Conservation (phyloP, 2,329 filamentous ascomycete species). For the Penicillium sp. region DNA sequence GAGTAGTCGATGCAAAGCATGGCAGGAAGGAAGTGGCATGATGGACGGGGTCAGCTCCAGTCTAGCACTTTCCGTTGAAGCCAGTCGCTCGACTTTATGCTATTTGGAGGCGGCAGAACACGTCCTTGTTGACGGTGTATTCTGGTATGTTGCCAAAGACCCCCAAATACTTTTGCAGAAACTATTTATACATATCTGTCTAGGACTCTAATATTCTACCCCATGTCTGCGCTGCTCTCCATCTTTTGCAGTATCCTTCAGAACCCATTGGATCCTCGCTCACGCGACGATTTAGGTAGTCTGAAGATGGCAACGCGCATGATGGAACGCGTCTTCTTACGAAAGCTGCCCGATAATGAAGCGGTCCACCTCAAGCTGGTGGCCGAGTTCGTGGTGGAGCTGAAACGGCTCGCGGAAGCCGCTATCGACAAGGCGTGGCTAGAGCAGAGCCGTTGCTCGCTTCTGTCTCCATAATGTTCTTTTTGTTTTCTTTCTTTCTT, state of each 20-base stretch:
- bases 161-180: neutral
- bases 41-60: slow-evolving; percentile 54
- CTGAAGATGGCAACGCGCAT: slow-evolving; percentile 46
- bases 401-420: slow-evolving; percentile 44
- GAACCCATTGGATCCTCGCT: slow-evolving; percentile 46
- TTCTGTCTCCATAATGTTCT: neutral
- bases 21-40: slow-evolving; percentile 33
- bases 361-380: slow-evolving; percentile 43
- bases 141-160: slow-evolving; percentile 44
- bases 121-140: slow-evolving; percentile 47
- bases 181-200: neutral
- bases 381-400: slow-evolving; percentile 46
- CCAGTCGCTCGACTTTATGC: slow-evolving; percentile 54
- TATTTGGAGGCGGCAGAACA: slow-evolving; percentile 48
- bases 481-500: neutral
- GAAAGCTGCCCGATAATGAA: slow-evolving; percentile 35
- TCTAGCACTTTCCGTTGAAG: slow-evolving; percentile 53
- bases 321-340: slow-evolving; percentile 39
- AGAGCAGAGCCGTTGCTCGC: slow-evolving; percentile 22
- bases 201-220: slow-evolving; percentile 58
- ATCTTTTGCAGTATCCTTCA: slow-evolving; percentile 57
- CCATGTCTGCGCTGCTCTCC: slow-evolving; percentile 53
- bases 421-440: slow-evolving; percentile 44
- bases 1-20: slow-evolving; percentile 51
- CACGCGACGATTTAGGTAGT: slow-evolving; percentile 48